phyloP scores from a whole-genome alignment of 208 protist species.

The Leishmania gerbilli region DNA sequence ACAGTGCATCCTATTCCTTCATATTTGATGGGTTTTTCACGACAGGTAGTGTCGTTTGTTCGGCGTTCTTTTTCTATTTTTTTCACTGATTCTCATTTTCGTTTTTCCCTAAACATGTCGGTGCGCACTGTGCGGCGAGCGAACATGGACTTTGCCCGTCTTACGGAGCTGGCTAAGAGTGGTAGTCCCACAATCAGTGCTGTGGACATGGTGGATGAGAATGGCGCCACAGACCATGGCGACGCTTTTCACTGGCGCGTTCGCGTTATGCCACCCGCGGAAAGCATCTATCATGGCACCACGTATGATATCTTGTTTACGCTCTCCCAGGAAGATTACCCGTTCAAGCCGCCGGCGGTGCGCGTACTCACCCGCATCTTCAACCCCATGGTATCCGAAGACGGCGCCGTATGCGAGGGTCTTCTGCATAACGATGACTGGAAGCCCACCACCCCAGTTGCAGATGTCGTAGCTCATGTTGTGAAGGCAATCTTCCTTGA shows the following conservation, averaged over 20 bases:
- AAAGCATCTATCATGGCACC: constrained; percentile 50
- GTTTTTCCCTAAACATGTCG: constrained; percentile 12
- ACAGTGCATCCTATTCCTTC: background rate
- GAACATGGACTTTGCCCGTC: constrained; percentile 39
- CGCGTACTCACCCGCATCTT: constrained; percentile 57
- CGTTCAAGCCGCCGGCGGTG: constrained; percentile 56
- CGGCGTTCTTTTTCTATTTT: background rate
- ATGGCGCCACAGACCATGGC: constrained; percentile 11
- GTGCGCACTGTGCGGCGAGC: constrained; percentile 34
- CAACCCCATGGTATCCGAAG: constrained; percentile 52
- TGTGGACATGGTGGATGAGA: constrained; percentile 14
- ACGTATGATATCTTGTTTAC: constrained; percentile 52
- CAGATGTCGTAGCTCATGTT: constrained; percentile 40
- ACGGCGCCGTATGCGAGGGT: constrained; percentile 54
- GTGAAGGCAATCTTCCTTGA: constrained; percentile 47
- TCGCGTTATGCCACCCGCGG: constrained; percentile 30
- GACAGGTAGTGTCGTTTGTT: background rate
- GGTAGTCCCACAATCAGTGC: constrained; percentile 11
- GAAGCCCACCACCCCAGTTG: constrained; percentile 41
- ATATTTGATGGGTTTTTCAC: background rate
- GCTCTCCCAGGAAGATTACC: constrained; percentile 52
- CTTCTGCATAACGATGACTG: constrained; percentile 44
- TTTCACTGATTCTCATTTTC: background rate
- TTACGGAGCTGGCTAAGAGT: constrained; percentile 14
- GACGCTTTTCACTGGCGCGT: constrained; percentile 56